A percentile compares a stretch with the other conserved stretches of the same genome.
These are phyloP conservation scores for Pichia inconspicua DNA, from an alignment of 1,139 yeast genomes.

Conservation along the genomic window DNA sequence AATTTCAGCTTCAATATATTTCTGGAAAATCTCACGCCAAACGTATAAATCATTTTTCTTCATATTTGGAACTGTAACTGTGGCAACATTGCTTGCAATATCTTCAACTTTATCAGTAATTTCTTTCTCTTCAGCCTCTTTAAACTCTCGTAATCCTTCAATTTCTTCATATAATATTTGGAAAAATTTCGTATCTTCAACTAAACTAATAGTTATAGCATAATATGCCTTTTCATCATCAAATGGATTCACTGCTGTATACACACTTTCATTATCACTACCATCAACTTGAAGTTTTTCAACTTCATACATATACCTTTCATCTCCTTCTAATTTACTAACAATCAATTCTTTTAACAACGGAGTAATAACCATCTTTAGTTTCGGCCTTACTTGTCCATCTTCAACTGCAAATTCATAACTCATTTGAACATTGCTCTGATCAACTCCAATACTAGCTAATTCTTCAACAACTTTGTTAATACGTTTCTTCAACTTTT, in stretches of 20 bases:
- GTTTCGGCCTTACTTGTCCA: constrained; percentile 18
- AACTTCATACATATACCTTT: constrained; percentile 21
- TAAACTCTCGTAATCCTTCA: constrained; percentile 40
- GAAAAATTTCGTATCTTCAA: constrained; percentile 45
- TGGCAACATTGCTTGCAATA: constrained; percentile 35
- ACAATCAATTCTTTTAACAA: constrained; percentile 16
- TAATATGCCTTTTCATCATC: constrained; percentile 19
- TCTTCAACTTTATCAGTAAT: constrained; percentile 38
- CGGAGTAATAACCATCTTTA: constrained; percentile 19
- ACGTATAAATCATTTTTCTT: constrained; percentile 50
- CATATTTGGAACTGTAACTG: constrained; percentile 34
- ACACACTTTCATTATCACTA: constrained; percentile 20
- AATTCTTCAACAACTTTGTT: constrained; percentile 56
- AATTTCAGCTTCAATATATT: constrained; percentile 59
- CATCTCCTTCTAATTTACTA: constrained; percentile 15
- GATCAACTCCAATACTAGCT: constrained; percentile 44
- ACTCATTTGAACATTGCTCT: constrained; percentile 27
- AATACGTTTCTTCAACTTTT: constrained; percentile 59
- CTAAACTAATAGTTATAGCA: constrained; percentile 28
- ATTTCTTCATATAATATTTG: constrained; percentile 51
- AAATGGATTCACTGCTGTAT: constrained; percentile 20
- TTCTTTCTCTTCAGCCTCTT: constrained; percentile 37
- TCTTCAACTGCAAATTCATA: constrained; percentile 19
- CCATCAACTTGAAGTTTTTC: constrained; percentile 18
- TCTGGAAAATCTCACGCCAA: constrained; percentile 65